Evolutionary conservation across 306 rosid genomes (phyloP).

Genomic region (Oemleria cerasiformis): DNA sequence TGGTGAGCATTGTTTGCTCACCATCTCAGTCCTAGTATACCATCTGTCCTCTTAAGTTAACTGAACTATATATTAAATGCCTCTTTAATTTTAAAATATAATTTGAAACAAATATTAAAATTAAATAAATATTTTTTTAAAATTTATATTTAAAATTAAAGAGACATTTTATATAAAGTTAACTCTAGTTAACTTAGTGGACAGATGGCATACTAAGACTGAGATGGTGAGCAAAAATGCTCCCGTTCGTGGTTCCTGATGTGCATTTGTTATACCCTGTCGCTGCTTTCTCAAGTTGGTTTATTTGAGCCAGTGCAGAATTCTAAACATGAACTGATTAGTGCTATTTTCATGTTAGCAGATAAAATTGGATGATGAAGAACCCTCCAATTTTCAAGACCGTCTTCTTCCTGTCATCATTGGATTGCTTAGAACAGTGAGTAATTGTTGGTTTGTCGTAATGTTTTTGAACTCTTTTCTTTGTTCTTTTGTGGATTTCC

Average conservation of each 20-base stretch:
- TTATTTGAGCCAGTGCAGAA: constrained; percentile 14
- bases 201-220: too few relatives aligned
- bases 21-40: too few relatives aligned
- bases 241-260: constrained; percentile 11
- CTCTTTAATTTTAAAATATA: too few relatives aligned
- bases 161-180: too few relatives aligned
- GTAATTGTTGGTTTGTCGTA: constrained; percentile 25
- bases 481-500: neutral
- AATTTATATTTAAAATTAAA: too few relatives aligned
- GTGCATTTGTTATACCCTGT: neutral
- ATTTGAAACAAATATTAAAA: too few relatives aligned
- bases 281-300: constrained; percentile 8
- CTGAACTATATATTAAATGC: too few relatives aligned
- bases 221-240: too few relatives aligned
- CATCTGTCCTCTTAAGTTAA: too few relatives aligned
- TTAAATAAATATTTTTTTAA: too few relatives aligned
- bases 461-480: neutral
- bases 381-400: constrained; percentile 62
- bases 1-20: too few relatives aligned
- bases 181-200: too few relatives aligned
- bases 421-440: constrained; percentile 98
- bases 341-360: constrained; percentile 35
- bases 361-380: constrained; percentile 85
- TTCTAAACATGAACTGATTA: constrained; percentile 34
- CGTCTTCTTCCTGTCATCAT: constrained; percentile 84